phyloP scores from a whole-genome alignment of 164 flowering plant genomes.

The Vitis cinerea region DNA sequence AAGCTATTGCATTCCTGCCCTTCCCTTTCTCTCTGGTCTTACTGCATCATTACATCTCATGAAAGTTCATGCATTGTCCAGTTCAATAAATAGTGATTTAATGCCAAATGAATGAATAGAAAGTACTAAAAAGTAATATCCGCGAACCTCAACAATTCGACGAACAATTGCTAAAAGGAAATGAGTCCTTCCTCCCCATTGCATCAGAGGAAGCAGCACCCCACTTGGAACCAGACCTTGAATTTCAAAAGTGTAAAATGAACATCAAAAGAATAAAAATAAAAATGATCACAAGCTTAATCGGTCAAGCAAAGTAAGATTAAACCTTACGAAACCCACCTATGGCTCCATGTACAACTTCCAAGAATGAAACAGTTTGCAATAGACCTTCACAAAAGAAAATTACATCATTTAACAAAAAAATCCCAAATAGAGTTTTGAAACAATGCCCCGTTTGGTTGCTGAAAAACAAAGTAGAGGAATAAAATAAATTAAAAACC shows the following conservation, averaged over 20 bases:
- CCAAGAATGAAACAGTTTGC: conserved; percentile 63
- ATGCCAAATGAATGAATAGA: not conserved
- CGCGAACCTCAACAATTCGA: conserved; percentile 49
- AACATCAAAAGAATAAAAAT: not conserved
- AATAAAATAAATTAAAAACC: not conserved
- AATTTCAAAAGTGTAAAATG: conserved; percentile 1
- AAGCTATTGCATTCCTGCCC: not conserved
- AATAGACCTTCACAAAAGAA: conserved; percentile 42
- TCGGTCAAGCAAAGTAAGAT: not conserved
- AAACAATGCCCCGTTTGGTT: not conserved
- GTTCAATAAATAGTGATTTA: not conserved
- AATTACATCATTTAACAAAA: not conserved
- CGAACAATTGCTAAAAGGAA: conserved; percentile 60
- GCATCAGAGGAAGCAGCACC: conserved; percentile 64
- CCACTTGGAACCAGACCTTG: conserved; percentile 79
- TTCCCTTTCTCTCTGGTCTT: not conserved
- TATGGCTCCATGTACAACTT: conserved; percentile 76
- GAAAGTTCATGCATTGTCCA: too few species aligned
- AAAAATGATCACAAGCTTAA: not conserved
- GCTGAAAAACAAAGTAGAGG: not conserved
- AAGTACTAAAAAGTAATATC: not conserved
- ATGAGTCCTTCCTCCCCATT: conserved; percentile 85
- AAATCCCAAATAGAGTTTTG: not conserved
- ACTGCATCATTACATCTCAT: too few species aligned
- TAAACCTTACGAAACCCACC: conserved; percentile 39